Percentiles rank a stretch among this genome's conserved stretches.
Evolutionary conservation across 805 yeast species (phyloP).

Genomic region (Komagataella ulmi): DNA sequence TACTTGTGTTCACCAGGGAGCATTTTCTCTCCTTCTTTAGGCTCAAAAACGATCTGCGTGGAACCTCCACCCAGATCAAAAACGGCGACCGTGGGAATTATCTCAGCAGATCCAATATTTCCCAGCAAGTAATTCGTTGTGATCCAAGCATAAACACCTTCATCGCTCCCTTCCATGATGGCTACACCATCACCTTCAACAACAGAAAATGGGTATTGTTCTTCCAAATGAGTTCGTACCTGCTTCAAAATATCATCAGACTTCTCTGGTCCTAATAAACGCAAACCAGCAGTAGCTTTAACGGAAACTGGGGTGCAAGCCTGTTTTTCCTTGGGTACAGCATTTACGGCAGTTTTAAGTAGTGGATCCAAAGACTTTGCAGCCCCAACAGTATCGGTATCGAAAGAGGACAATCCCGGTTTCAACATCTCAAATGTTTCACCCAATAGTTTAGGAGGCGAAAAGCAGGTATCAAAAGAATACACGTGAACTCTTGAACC

Average conservation of each 20-base stretch:
- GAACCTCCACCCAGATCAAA: slow-evolving; percentile 98
- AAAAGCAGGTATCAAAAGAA: slow-evolving; percentile 74
- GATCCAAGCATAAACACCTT: slow-evolving; percentile 98
- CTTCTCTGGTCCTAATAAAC: slow-evolving; percentile 69
- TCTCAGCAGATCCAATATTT: slow-evolving; percentile 73
- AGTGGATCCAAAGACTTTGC: slow-evolving; percentile 84
- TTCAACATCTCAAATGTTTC: slow-evolving; percentile 83
- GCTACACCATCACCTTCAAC: slow-evolving; percentile 78
- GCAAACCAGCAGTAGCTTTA: slow-evolving; percentile 95
- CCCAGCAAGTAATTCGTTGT: slow-evolving; percentile 90
- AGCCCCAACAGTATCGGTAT: slow-evolving; percentile 70
- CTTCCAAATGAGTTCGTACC: slow-evolving; percentile 64
- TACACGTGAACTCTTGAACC: slow-evolving; percentile 95
- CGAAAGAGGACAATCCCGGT: slow-evolving; percentile 85
- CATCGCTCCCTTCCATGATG: slow-evolving; percentile 93
- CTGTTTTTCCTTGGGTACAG: slow-evolving; percentile 63
- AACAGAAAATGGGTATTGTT: slow-evolving; percentile 83
- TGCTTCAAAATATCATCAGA: slow-evolving; percentile 59
- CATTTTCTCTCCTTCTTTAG: slow-evolving; percentile 52
- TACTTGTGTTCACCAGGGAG: slow-evolving; percentile 83
- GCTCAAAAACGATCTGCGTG: slow-evolving; percentile 97
- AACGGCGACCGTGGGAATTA: slow-evolving; percentile 85
- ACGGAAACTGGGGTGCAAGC: slow-evolving; percentile 90
- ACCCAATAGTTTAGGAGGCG: slow-evolving; percentile 67
- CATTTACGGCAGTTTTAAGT: slow-evolving; percentile 57